Conservation (phyloP, 2,329 filamentous ascomycete genomes). For the Cercospora sp. region DNA sequence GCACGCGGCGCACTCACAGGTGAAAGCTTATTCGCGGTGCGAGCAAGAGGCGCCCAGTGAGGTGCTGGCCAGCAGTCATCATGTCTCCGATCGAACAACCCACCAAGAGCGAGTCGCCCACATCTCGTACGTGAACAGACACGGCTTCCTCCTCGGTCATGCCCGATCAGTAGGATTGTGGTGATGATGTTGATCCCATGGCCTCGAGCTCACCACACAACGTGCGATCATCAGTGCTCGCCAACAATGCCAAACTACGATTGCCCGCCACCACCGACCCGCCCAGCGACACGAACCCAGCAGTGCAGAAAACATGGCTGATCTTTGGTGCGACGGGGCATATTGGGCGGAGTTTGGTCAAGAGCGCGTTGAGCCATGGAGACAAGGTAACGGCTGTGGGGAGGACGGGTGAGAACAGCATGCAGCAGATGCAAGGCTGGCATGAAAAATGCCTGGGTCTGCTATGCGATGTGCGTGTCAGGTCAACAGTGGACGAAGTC, state of each 20-base stretch:
- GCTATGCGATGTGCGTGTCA: slow-evolving; percentile 86
- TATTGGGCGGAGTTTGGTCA: slow-evolving; percentile 87
- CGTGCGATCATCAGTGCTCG: slow-evolving; percentile 21
- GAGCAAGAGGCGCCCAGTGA: background rate
- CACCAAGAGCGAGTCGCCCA: background rate
- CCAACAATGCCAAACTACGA: slow-evolving; percentile 41
- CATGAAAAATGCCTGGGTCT: slow-evolving; percentile 72
- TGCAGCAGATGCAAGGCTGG: slow-evolving; percentile 69
- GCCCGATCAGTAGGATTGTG: background rate
- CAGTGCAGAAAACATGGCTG: slow-evolving; percentile 82
- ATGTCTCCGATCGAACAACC: background rate
- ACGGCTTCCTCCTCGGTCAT: background rate
- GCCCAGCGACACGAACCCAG: slow-evolving; percentile 67
- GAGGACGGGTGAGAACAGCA: slow-evolving; percentile 73
- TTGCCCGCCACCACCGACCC: slow-evolving; percentile 86
- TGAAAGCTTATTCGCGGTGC: background rate
- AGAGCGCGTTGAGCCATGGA: slow-evolving; percentile 73
- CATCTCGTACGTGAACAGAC: slow-evolving; percentile 8
- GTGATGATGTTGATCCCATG: slow-evolving; percentile 11
- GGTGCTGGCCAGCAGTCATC: background rate
- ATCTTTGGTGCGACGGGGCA: slow-evolving; percentile 98
- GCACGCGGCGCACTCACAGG: background rate
- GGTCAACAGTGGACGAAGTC: slow-evolving; percentile 72
- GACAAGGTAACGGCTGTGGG: slow-evolving; percentile 87
- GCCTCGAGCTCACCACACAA: slow-evolving; percentile 16